Evolutionary conservation across 2,329 filamentous ascomycete species (phyloP).

Genomic region (Penicillium sp.): DNA sequence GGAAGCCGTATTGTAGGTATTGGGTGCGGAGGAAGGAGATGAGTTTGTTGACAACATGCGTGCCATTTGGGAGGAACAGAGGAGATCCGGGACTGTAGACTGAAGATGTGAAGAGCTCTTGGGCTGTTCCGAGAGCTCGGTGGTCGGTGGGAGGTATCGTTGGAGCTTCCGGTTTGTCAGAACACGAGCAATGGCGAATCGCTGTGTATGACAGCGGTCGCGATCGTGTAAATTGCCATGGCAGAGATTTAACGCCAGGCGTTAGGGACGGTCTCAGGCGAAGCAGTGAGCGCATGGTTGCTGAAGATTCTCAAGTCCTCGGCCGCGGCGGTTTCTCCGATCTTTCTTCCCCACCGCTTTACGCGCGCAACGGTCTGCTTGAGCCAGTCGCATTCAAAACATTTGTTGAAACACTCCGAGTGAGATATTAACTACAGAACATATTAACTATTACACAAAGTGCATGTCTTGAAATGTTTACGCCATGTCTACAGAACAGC

Average conservation of each 20-base stretch:
- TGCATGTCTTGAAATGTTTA: slow-evolving; percentile 15
- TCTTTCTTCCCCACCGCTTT: slow-evolving; percentile 26
- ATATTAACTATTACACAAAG: not conserved
- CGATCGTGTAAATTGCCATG: slow-evolving; percentile 3
- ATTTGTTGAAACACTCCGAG: not conserved
- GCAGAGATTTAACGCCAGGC: not conserved
- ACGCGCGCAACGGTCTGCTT: not conserved
- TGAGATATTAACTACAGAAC: not conserved
- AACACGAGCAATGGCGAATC: slow-evolving; percentile 24
- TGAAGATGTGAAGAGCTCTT: slow-evolving; percentile 77
- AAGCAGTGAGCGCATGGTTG: slow-evolving; percentile 27
- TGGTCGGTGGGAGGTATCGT: slow-evolving; percentile 48
- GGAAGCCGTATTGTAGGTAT: slow-evolving; percentile 80
- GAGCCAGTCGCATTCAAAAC: slow-evolving; percentile 2
- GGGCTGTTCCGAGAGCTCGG: slow-evolving; percentile 52
- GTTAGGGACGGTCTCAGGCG: slow-evolving; percentile 20
- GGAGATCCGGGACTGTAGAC: slow-evolving; percentile 81
- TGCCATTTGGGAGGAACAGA: slow-evolving; percentile 78
- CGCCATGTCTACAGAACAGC: slow-evolving; percentile 19
- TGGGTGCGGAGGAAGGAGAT: slow-evolving; percentile 79
- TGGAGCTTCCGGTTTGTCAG: slow-evolving; percentile 27
- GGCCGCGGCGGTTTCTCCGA: slow-evolving; percentile 16
- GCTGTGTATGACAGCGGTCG: slow-evolving; percentile 23
- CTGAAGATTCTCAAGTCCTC: slow-evolving; percentile 9
- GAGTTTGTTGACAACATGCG: slow-evolving; percentile 79